Evolutionary conservation across 805 yeast species (phyloP).

Genomic region (Yarrowia divulgata): DNA sequence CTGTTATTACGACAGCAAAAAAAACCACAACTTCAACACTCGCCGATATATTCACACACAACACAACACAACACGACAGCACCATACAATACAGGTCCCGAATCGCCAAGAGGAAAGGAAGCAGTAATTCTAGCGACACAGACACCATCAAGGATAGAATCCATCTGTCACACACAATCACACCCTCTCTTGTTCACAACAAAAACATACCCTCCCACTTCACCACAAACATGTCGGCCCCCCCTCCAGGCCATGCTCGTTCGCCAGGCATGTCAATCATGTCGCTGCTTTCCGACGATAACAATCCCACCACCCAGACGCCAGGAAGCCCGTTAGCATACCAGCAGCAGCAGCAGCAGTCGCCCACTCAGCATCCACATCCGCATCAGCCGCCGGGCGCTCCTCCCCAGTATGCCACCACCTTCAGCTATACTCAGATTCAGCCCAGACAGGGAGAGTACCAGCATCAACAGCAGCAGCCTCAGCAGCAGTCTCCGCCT

Average conservation of each 20-base stretch:
- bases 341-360: not conserved
- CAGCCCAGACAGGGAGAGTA: constrained; percentile 20
- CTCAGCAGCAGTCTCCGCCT: not conserved
- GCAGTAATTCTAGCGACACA: too few relatives aligned
- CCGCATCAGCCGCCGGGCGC: constrained; percentile 28
- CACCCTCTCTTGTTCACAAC: too few relatives aligned
- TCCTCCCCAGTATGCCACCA: constrained; percentile 35
- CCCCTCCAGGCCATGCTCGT: constrained; percentile 23
- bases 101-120: not conserved
- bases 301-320: constrained; percentile 24
- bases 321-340: constrained; percentile 20
- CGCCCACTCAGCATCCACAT: constrained; percentile 19
- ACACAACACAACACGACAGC: too few relatives aligned
- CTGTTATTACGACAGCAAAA: constrained; percentile 29
- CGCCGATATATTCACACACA: not conserved
- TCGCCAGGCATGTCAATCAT: constrained; percentile 39
- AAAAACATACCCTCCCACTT: too few relatives aligned
- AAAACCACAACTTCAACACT: constrained; percentile 7
- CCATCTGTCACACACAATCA: too few relatives aligned
- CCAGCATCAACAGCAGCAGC: not conserved
- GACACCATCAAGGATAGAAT: too few relatives aligned
- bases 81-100: not conserved
- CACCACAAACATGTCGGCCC: constrained; percentile 13
- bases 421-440: constrained; percentile 21
- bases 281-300: constrained; percentile 35